Base-by-base conservation (phyloP, 441 rosid species). In the Pelargonium australe region DNA sequence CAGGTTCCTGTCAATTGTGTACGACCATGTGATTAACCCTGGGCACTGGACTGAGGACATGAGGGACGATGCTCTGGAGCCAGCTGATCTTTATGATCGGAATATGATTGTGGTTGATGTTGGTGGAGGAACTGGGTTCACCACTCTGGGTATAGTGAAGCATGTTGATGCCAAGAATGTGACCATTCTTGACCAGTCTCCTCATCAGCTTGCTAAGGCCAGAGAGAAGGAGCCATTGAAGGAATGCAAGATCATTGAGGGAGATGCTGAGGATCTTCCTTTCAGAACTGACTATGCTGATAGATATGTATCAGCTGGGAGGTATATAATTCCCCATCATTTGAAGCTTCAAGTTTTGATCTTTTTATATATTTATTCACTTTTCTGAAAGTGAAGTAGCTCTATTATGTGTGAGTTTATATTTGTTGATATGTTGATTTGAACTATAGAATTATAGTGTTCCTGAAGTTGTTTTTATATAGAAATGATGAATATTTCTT, bases 41-140 rank as follows among this genome's bases (percentile, higher is more conserved):
- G 86, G 84, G 11, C 86, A 83, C 63, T 80, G 86, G 86, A 83
- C 86, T 13, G 81, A 83, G 74, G 86, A 83, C 44, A 83, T 83
- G 86, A 45, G 86, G 45, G 84, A 83, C 13, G 84, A 79, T 10
- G 84, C 82, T 11, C 73, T 80, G 0, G 84, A 80, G 61, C 82
- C 84, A 1, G 86, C 84, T n/a, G 84, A 83, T 61, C 80, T 83
- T 63, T 14, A 41, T 62, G 73, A 77, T 37, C 73, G 78, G 79
- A 79, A 72, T n/a, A 45, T 81, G 83, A 43, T 60, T 3, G 84
- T 83, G 7, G 78, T 79, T 5, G 84, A 80, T 77, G 86, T 80
- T 7, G 86, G 84, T 68, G 86, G 86, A 1, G 86, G 86, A n/a
- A 79, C 83, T 23, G 84, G 86, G 10, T 83, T 83, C 70, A 83